These are phyloP conservation scores for Penicillium sp. DNA, from an alignment of 2,329 filamentous ascomycete species.

Conservation along the genomic window DNA sequence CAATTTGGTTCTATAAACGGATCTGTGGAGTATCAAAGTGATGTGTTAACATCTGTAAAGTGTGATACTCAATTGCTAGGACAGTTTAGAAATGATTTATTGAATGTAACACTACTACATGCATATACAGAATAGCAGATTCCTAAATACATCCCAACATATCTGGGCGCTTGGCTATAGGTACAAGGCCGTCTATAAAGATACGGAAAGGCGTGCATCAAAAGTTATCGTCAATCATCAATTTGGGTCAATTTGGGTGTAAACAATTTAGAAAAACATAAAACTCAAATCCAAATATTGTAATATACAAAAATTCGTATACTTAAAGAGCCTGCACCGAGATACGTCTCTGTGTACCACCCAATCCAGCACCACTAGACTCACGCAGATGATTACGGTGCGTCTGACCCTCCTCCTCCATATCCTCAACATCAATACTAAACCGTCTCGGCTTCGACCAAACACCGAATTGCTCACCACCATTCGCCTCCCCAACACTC, in stretches of 20 bases:
- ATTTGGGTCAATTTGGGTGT: background rate
- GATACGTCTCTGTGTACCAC: constrained; percentile 24
- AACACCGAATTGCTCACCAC: constrained; percentile 26
- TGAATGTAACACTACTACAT: no score
- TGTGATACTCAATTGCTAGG: no score
- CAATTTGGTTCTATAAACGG: no score
- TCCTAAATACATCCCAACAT: no score
- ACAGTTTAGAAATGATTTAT: no score
- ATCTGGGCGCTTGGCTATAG: no score
- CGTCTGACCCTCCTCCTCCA: constrained; percentile 22
- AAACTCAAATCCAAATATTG: background rate
- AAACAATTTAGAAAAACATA: constrained; percentile 3
- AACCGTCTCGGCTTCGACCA: constrained; percentile 35
- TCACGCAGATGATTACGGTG: constrained; percentile 33
- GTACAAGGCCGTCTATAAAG: no score
- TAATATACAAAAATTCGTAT: background rate
- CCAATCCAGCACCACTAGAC: constrained; percentile 28
- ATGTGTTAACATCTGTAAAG: no score
- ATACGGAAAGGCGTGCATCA: no score
- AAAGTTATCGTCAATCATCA: no score
- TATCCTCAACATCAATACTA: constrained; percentile 33
- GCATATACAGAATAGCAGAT: no score
- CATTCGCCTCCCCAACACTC: constrained; percentile 20
- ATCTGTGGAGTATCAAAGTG: no score
- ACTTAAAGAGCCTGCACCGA: constrained; percentile 24